phyloP scores from a whole-genome alignment of 345 rosid species.

The Excoecaria agallocha region DNA sequence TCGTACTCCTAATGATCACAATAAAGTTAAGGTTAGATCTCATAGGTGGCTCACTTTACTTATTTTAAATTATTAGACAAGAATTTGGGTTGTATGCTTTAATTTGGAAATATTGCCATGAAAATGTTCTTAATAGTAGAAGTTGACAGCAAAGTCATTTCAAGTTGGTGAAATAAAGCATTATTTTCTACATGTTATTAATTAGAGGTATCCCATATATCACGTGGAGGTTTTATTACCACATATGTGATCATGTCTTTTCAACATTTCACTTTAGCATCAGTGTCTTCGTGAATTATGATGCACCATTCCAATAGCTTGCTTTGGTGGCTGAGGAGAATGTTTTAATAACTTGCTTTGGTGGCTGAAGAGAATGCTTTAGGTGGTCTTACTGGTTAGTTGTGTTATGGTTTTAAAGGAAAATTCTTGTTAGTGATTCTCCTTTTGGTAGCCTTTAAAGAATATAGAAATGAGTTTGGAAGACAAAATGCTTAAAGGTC shows the following conservation, averaged over 20 bases:
- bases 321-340: too few relatives aligned
- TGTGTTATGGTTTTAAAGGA: too few relatives aligned
- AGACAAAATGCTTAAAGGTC: too few relatives aligned
- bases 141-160: background rate
- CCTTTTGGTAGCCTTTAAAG: too few relatives aligned
- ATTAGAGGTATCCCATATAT: background rate
- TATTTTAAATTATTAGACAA: background rate
- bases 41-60: background rate
- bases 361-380: too few relatives aligned
- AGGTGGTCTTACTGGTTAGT: too few relatives aligned
- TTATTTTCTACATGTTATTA: background rate
- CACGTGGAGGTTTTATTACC: background rate
- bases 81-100: background rate
- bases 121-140: background rate
- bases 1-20: conserved; percentile 41
- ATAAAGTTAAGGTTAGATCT: conserved; percentile 59
- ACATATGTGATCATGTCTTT: background rate
- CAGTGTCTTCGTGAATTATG: too few relatives aligned
- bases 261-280: too few relatives aligned
- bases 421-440: too few relatives aligned
- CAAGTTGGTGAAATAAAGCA: background rate
- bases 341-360: too few relatives aligned
- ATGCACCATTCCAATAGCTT: too few relatives aligned
- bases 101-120: background rate
- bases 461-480: too few relatives aligned